These are phyloP conservation scores for Cymodocea nodosa DNA, from an alignment of 116 monocot species.

Conservation along the genomic window DNA sequence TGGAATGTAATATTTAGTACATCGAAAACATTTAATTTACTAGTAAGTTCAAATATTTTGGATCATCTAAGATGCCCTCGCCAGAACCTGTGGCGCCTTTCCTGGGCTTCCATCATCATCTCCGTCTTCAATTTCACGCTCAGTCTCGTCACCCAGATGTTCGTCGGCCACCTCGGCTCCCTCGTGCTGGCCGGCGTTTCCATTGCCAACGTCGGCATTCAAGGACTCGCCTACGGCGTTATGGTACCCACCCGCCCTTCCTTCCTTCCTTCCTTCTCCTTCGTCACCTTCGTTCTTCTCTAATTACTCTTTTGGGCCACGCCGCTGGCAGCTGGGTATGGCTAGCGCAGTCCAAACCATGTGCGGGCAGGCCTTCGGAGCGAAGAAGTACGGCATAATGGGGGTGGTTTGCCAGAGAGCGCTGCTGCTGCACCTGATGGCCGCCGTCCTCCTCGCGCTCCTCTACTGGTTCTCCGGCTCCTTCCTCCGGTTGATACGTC, in stretches of 20 bases:
- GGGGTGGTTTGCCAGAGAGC: slow-evolving; percentile 47
- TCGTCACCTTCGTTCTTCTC: too few species aligned
- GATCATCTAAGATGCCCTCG: too few species aligned
- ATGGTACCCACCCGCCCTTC: slow-evolving; percentile 23
- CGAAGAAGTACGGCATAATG: slow-evolving; percentile 38
- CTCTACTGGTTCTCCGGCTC: slow-evolving; percentile 49
- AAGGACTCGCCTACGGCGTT: slow-evolving; percentile 57
- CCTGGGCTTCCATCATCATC: slow-evolving; percentile 51
- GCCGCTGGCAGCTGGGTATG: slow-evolving; percentile 36
- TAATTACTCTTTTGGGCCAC: too few species aligned
- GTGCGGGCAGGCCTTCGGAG: slow-evolving; percentile 57
- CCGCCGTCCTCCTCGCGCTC: slow-evolving; percentile 20
- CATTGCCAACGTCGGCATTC: slow-evolving; percentile 56
- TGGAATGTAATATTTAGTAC: too few species aligned
- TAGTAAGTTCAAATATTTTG: too few species aligned
- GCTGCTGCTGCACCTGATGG: slow-evolving; percentile 29
- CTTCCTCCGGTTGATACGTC: slow-evolving; percentile 31
- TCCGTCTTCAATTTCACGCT: slow-evolving; percentile 49
- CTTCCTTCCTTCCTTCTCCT: too few species aligned
- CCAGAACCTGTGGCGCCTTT: slow-evolving; percentile 53
- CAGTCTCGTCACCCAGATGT: slow-evolving; percentile 67
- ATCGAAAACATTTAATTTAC: too few species aligned
- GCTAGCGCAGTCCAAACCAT: slow-evolving; percentile 55
- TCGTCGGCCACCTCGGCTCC: slow-evolving; percentile 51
- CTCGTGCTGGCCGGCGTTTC: slow-evolving; percentile 63